These are phyloP conservation scores for Cyclospora cayetanensis DNA, from an alignment of 169 alveolate genomes.

Conservation along the genomic window DNA sequence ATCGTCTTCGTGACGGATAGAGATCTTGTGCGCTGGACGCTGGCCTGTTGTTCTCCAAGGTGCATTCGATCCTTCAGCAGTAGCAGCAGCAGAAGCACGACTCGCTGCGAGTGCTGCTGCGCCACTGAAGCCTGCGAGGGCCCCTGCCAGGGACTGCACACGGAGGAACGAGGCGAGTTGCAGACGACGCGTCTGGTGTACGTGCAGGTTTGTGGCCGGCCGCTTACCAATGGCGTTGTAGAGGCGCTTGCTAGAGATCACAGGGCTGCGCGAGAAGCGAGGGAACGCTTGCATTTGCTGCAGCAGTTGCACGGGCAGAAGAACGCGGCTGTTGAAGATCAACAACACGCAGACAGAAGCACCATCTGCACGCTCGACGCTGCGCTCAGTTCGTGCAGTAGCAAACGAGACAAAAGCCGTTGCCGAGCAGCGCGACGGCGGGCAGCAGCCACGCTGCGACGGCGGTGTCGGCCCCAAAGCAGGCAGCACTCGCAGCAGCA, in stretches of 20 bases:
- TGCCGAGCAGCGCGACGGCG: constrained; percentile 20
- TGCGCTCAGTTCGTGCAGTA: background rate
- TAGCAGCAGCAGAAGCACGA: background rate
- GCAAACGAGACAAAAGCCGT: constrained; percentile 51
- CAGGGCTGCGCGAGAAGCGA: background rate
- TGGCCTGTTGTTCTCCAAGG: background rate
- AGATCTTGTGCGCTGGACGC: background rate
- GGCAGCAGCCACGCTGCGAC: constrained; percentile 6
- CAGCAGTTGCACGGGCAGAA: constrained; percentile 12
- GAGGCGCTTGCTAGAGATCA: constrained; percentile 33
- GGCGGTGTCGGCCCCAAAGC: background rate
- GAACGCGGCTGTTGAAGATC: background rate
- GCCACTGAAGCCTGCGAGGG: too few relatives aligned
- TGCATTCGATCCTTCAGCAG: constrained; percentile 9
- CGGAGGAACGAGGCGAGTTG: background rate
- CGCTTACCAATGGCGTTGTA: constrained; percentile 6
- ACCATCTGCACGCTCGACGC: too few relatives aligned
- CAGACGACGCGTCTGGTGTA: constrained; percentile 26
- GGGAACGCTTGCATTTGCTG: background rate
- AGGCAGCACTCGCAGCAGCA: constrained; percentile 27
- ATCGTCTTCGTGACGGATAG: background rate
- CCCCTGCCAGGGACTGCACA: background rate
- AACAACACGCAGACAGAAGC: background rate
- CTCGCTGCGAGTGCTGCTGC: background rate
- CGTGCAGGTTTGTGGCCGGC: constrained; percentile 40